Base-by-base conservation (phyloP, 208 protist genomes). In the Porcisia hertigi region DNA sequence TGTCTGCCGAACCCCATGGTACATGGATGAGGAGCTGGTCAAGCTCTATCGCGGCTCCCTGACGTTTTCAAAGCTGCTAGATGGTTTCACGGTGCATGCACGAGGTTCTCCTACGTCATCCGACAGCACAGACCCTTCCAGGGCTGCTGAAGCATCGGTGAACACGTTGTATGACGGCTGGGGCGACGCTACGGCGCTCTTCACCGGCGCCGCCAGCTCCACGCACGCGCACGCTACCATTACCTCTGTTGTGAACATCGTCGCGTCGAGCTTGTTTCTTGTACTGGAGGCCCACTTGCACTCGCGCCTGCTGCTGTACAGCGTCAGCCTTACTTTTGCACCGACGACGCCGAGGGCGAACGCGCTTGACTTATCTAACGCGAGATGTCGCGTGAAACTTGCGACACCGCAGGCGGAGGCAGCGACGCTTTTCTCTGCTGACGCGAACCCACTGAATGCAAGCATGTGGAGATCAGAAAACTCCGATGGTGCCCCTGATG, bases 21-120 rank as follows among this genome's bases (percentile, higher is more conserved):
- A 88, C 79, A 82, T 85, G 59, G 80, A 85, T 49, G 78, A 81
- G 52, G 76, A 75, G 52, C 34, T 88, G 8, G 69, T 86, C 25
- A 43, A 49, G 11, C 65, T 9, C 18, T 71, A 83, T 67, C 73
- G 73, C 9, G 66, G 59, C 0, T 75, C 67, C 3, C 74, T 85
- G 2, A 36, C 54, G 20, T 88, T 86, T 45, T 52, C 66, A 12
- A 34, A 7, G 12, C 2, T 88, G 3, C 65, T n/a, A 0, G 47
- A 43, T 0, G 85, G 85, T 34, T 88, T 81, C 49, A 16, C 18
- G 0, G 59, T 69, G 49, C 52, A 80, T 62, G 43, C 69, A 53
- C 25, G 34, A 14, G 30, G 9, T 11, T 8, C 11, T 34, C 23
- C 34, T 18, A 9, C 11, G 5, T n/a, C 14, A 11, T 71, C n/a